Base-by-base conservation (phyloP, 257 asterid genomes). In the Jacaranda copaia region DNA sequence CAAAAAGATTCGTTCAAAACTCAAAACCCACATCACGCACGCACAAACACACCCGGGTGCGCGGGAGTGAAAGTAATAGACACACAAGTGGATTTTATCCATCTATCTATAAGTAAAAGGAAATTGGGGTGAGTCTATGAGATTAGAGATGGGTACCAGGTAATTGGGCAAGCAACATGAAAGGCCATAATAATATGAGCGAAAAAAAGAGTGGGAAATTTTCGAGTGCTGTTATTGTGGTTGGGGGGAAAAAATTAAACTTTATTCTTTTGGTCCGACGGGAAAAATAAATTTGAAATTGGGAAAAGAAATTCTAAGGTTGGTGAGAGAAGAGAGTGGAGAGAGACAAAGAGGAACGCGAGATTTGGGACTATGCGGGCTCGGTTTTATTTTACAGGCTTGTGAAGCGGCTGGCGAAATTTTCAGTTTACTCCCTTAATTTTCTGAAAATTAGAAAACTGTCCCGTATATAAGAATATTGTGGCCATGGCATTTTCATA, bases 161-260 rank as follows among this genome's bases (percentile, higher is more conserved):
- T 96, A 90, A 96, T 96, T 88, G 99, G 99, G 84, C 99, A 96
- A 85, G 98, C 94, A 82, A 92, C 97, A 76, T 96, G 99, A 89
- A 96, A 96, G 89, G 99, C 99, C 99, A 91, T 93, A 61, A 68
- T 70, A 76, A 70, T 51, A 16, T n/a, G 74, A 15, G 42, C 8
- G 8, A 42, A 57, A 64, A 25, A 61, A 67, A 14, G 49, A 38
- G 53, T 55, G 48, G 57, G 65, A 75, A 72, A 70, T 67, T 61
- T 76, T 72, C 73, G 80, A 60, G 66, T 36, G 79, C 72, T 58
- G 70, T 66, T 63, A 67, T 53, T 67, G 80, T 60, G 64, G 68
- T 68, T 42, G 64, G 3, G 63, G 72, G 16, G 59, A 71, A 59
- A 80, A 73, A 53, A 49, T 40, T 65, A 61, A 72, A 60, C 62